These are phyloP conservation scores for Nakataea oryzae DNA, from an alignment of 2,329 filamentous ascomycete genomes.

Conservation along the genomic window DNA sequence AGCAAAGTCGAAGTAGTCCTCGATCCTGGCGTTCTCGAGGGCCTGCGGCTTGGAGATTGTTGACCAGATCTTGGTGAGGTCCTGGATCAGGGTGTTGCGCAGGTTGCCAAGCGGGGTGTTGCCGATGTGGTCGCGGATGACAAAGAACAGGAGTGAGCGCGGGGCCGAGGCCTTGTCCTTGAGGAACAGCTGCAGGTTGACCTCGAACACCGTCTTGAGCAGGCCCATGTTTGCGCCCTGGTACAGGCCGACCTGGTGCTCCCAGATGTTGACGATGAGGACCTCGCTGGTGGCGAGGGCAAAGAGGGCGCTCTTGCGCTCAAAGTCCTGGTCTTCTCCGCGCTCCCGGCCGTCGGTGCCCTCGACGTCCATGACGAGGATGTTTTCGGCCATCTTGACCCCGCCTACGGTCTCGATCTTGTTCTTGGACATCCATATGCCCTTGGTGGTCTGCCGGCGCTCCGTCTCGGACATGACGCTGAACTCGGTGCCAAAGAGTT, in stretches of 20 bases:
- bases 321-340: conserved; percentile 97
- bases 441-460: conserved; percentile 93
- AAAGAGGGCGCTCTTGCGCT: conserved; percentile 95
- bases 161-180: conserved; percentile 91
- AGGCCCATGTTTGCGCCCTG: conserved; percentile 98
- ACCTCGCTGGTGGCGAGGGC: conserved; percentile 96
- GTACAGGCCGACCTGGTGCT: conserved; percentile 95
- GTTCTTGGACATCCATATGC: conserved; percentile 99
- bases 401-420: conserved; percentile 49
- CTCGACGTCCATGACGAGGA: conserved; percentile 98
- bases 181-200: conserved; percentile 92
- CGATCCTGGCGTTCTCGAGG: conserved; percentile 78
- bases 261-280: conserved; percentile 97
- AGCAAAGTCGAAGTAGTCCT: conserved; percentile 98
- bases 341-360: conserved; percentile 93
- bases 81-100: conserved; percentile 80
- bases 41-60: conserved; percentile 85
- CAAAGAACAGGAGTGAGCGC: conserved; percentile 91
- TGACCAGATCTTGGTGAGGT: conserved; percentile 85
- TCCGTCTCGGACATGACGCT: conserved; percentile 96
- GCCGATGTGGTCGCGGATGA: conserved; percentile 93
- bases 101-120: conserved; percentile 85
- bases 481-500: conserved; percentile 91
- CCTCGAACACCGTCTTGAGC: conserved; percentile 97
- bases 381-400: conserved; percentile 83